Evolutionary conservation across 2,329 filamentous ascomycete genomes (phyloP).

Genomic region (Chrysosphaeria jannelii): DNA sequence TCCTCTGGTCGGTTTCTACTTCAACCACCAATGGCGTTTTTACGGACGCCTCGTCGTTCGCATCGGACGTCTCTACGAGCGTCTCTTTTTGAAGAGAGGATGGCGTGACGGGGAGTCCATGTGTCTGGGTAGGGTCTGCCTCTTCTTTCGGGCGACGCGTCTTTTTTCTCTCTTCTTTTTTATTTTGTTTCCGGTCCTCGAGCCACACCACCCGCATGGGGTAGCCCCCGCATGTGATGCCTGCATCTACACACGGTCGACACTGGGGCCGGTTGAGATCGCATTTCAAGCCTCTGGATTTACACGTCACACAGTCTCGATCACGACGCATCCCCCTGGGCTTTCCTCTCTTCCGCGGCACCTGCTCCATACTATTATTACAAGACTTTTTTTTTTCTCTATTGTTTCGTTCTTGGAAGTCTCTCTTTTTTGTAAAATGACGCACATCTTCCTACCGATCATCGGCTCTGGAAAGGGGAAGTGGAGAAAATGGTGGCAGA

Average conservation of each 20-base stretch:
- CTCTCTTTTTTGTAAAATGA: no score
- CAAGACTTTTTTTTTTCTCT: not conserved
- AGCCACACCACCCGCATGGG: constrained; percentile 9
- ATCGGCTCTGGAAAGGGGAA: no score
- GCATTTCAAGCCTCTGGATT: constrained; percentile 4
- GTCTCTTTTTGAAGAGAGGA: no score
- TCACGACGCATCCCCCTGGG: constrained; percentile 4
- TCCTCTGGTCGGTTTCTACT: not conserved
- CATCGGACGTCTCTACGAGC: no score
- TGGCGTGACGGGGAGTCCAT: no score
- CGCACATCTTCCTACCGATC: no score
- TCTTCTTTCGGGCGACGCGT: no score
- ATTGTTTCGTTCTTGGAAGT: no score
- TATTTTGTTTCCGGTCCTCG: constrained; percentile 1
- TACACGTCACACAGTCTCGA: constrained; percentile 5
- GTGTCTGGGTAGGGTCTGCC: no score
- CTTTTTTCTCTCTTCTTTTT: no score
- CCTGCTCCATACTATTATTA: not conserved
- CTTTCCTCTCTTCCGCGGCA: constrained; percentile 3
- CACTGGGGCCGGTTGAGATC: constrained; percentile 5
- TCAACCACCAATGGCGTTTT: not conserved
- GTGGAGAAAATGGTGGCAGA: no score
- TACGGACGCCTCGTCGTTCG: not conserved
- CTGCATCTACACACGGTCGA: constrained; percentile 6
- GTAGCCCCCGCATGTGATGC: constrained; percentile 8